Evolutionary conservation across 257 asterid species (phyloP).

Genomic region (Jacaranda mimosifolia): DNA sequence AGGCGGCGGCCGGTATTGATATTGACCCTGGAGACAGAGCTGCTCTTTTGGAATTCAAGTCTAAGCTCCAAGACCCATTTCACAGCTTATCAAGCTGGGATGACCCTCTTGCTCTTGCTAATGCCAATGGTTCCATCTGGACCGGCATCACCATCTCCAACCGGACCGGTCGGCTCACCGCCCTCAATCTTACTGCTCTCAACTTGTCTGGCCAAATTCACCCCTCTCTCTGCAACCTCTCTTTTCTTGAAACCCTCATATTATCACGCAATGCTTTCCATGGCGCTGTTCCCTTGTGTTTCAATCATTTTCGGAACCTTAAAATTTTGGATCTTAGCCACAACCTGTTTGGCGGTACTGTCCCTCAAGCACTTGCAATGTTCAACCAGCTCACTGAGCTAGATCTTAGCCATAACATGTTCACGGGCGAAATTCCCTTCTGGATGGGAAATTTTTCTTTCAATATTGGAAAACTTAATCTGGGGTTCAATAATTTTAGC

Average conservation of each 20-base stretch:
- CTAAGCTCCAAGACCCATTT: conserved; percentile 60
- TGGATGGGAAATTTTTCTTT: conserved; percentile 80
- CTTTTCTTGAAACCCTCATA: conserved; percentile 64
- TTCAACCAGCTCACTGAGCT: conserved; percentile 49
- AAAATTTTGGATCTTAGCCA: conserved; percentile 67
- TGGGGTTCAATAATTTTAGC: conserved; percentile 64
- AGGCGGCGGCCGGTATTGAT: neutral
- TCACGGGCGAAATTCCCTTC: conserved; percentile 56
- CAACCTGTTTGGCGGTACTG: conserved; percentile 54
- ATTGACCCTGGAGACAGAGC: conserved; percentile 55
- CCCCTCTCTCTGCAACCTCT: conserved; percentile 75
- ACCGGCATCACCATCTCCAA: conserved; percentile 67
- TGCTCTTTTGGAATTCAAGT: conserved; percentile 68
- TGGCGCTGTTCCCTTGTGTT: conserved; percentile 68
- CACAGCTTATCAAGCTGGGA: conserved; percentile 64
- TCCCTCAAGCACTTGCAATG: conserved; percentile 48
- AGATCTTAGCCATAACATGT: conserved; percentile 70
- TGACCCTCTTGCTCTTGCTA: conserved; percentile 22
- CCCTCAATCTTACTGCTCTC: conserved; percentile 76
- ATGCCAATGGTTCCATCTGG: conserved; percentile 38
- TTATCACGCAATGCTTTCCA: conserved; percentile 69
- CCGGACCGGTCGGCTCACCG: conserved; percentile 64
- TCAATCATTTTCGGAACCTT: conserved; percentile 54
- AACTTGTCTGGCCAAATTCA: conserved; percentile 67
- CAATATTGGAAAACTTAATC: conserved; percentile 55